phyloP scores from a whole-genome alignment of 2,329 filamentous ascomycete genomes.

The Fusarium praegraminearum region DNA sequence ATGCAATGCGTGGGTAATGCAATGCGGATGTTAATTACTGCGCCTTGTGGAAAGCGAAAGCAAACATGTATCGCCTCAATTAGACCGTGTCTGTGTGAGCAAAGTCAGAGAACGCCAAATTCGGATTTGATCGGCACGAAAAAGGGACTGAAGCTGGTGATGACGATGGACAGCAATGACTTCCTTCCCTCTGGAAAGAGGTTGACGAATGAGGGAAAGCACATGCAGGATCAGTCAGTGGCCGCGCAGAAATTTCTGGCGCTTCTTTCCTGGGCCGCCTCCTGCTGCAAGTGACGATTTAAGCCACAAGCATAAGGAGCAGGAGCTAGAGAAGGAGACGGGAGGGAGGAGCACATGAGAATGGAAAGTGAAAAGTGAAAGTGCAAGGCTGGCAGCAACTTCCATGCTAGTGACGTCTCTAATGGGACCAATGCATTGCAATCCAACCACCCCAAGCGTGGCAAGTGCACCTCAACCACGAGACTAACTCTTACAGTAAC shows the following conservation, averaged over 20 bases:
- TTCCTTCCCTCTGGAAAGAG: slow-evolving; percentile 6
- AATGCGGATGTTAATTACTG: slow-evolving; percentile 26
- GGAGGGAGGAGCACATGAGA: slow-evolving; percentile 21
- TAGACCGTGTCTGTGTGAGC: slow-evolving; percentile 3
- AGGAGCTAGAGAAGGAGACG: slow-evolving; percentile 8
- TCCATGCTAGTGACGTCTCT: slow-evolving; percentile 35
- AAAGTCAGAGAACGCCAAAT: slow-evolving; percentile 20
- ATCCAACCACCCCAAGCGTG: slow-evolving; percentile 41
- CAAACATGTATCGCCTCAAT: slow-evolving; percentile 7
- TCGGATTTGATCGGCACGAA: slow-evolving; percentile 32
- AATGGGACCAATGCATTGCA: not conserved
- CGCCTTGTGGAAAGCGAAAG: slow-evolving; percentile 5
- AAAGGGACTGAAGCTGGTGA: slow-evolving; percentile 24
- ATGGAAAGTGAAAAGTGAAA: slow-evolving; percentile 23
- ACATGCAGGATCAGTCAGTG: slow-evolving; percentile 23
- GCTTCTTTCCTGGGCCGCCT: slow-evolving; percentile 11
- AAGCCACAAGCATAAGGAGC: slow-evolving; percentile 29
- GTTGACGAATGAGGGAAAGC: slow-evolving; percentile 26
- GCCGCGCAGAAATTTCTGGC: slow-evolving; percentile 34
- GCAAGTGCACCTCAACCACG: slow-evolving; percentile 5
- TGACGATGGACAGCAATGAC: slow-evolving; percentile 24
- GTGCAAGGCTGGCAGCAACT: slow-evolving; percentile 34
- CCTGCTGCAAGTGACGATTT: slow-evolving; percentile 20
- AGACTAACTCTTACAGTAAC: not conserved
- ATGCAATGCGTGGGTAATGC: slow-evolving; percentile 11